Percentiles rank a stretch among this genome's conserved stretches.
phyloP scores from a whole-genome alignment of 495 filamentous ascomycete genomes.

The Collariella sp. region DNA sequence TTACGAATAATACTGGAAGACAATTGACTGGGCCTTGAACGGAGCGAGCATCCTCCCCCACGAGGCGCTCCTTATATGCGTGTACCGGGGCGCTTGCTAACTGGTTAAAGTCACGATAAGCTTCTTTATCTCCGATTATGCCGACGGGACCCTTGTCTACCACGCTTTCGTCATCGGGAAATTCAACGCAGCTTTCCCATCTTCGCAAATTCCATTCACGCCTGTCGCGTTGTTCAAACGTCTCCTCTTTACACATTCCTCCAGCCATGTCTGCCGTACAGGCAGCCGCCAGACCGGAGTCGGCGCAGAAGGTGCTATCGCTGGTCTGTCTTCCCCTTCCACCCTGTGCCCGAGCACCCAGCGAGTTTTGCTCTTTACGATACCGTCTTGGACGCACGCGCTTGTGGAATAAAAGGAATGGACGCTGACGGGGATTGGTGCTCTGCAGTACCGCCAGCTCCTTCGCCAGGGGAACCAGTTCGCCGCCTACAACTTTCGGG shows the following conservation, averaged over 20 bases:
- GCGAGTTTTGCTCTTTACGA: not conserved
- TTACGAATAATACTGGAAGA: too few species aligned
- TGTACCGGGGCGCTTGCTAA: not conserved
- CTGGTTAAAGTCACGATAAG: not conserved
- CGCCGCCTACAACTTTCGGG: constrained; percentile 91
- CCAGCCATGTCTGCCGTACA: constrained; percentile 38
- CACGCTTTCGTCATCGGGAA: constrained; percentile 8
- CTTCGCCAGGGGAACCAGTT: constrained; percentile 82
- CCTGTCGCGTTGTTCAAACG: not conserved
- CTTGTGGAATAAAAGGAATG: not conserved
- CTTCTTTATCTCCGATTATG: not conserved
- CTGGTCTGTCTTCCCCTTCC: constrained; percentile 44
- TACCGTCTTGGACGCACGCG: not conserved
- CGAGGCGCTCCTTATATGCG: not conserved
- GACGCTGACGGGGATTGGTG: not conserved
- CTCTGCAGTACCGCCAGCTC: constrained; percentile 75
- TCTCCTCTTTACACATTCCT: not conserved
- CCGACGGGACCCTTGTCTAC: not conserved
- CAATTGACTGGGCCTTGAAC: too few species aligned
- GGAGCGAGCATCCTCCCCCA: too few species aligned
- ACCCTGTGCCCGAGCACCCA: too few species aligned
- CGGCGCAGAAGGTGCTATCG: constrained; percentile 63
- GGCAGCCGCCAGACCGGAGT: constrained; percentile 47
- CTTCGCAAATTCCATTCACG: not conserved
- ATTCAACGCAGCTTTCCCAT: not conserved